Base-by-base conservation (phyloP, 768 basidiomycete genomes). In the Trametes elegans region DNA sequence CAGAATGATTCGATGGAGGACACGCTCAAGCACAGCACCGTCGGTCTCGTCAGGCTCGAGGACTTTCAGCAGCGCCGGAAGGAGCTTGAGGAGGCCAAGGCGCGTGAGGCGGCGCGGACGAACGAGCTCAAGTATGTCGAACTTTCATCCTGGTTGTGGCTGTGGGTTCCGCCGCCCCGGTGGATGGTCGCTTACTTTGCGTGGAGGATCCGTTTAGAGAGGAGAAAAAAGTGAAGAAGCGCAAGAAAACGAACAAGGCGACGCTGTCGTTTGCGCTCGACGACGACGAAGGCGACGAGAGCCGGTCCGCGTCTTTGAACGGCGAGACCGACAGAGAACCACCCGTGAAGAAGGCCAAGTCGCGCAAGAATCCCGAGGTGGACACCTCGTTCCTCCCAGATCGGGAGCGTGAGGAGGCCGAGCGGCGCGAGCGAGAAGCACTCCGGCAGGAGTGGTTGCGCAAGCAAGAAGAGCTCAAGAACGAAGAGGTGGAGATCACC, bases 321-420 rank as follows among this genome's bases (percentile, higher is more conserved):
- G 72, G 73, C 9, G 72, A 66, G 28, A 71, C 72, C 39, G 62
- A 66, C 42, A 76, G 76, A 13, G 79, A 71, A 46, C 84, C 78
- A 16, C 75, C 77, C 2, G 62, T 75, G 5, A 95, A 95, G 70
- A 82, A 85, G 38, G 73, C 81, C 55, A 93, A 90, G 70, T 82
- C 95, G 36, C 84, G 88, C 69, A 98, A 99, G 76, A 98, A 98
- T 62, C 97, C 97, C 0, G 78, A 87, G 39, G 97, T 98, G 27
- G 97, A 98, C 66, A 99, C 97, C 0, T 98, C 95, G 1, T 99
- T 99, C 74, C 79, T 99, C 7, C 97, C 97, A 1, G 97, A 99
- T 70, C 83, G 97, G n/a, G 93, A 95, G 21, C 87, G 97, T 10
- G 97, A 99, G 66, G 94, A 95, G 67, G 82, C 83, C 7, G 97